Evolutionary conservation across 257 asterid species (phyloP).

Genomic region (Ligustrum vulgare): DNA sequence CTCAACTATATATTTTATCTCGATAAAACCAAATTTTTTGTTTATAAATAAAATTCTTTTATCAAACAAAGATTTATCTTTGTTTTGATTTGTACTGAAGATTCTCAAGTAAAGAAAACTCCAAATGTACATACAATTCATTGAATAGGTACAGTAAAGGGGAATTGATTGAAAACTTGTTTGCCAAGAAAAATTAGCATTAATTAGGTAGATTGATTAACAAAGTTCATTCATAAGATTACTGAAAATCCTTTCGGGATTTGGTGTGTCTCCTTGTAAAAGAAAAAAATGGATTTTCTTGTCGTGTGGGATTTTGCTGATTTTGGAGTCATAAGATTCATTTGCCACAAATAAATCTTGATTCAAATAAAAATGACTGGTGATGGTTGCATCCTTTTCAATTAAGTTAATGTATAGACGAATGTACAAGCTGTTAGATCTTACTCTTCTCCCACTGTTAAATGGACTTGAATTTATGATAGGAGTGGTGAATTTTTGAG

Average conservation of each 20-base stretch:
- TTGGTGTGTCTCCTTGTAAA: neutral
- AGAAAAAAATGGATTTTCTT: conserved; percentile 18
- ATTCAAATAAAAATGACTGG: neutral
- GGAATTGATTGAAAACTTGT: conserved; percentile 10
- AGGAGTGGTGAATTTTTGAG: neutral
- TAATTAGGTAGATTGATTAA: conserved; percentile 14
- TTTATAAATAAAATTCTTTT: too few species aligned
- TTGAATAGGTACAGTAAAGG: conserved; percentile 4
- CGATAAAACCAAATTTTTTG: too few species aligned
- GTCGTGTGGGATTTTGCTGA: conserved; percentile 27
- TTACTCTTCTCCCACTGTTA: neutral
- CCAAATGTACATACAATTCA: conserved; percentile 21
- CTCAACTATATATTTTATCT: too few species aligned
- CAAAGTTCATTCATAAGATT: conserved; percentile 38
- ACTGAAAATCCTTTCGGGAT: conserved; percentile 39
- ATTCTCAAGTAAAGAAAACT: conserved; percentile 29
- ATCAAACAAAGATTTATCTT: conserved; percentile 16
- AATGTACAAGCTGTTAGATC: neutral
- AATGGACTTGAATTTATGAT: neutral
- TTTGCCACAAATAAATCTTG: neutral
- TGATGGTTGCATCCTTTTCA: neutral
- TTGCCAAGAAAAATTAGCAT: neutral
- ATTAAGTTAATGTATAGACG: neutral
- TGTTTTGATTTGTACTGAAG: conserved; percentile 27
- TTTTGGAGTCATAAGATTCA: conserved; percentile 12